Base-by-base conservation (phyloP, 1,139 yeast species). In the Meyerozyma elateridarum region DNA sequence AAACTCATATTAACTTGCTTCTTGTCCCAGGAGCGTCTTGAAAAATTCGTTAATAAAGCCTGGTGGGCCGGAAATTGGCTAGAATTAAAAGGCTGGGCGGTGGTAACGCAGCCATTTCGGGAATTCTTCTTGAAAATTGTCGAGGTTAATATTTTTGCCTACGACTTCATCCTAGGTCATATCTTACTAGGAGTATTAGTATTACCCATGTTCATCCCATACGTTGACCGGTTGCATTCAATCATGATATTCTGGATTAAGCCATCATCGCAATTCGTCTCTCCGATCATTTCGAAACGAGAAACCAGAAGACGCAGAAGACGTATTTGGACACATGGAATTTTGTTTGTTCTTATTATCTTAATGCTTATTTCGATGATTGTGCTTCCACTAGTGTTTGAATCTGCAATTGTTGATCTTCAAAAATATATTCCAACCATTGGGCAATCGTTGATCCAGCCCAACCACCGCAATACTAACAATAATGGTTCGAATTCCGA, bases 61-160 rank as follows among this genome's bases (percentile, higher is more conserved):
- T 87, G 95, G 95, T 87, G 95, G 95, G 73, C 85, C 0, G 95
- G 95, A 0, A 69, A 65, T 31, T 85, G 95, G 95, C 50, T 69
- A 25, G 60, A 58, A 8, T 67, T 73, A n/a, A 76, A 73, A 1
- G 85, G 88, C 1, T 70, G 76, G 72, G 53, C 68, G 25, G 58
- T 70, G 1, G 34, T 84, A 2, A 64, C 80, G 0, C 93, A 84
- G 45, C 88, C 91, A 0, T 31, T 73, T 4, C 59, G 95, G 37
- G 96, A 87, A 50, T 70, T 68, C 30, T 35, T 76, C 5, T 81
- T 87, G 24, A 87, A 87, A 47, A 57, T 71, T 2, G 68, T 77
- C 45, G 96, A 87, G 50, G 62, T 79, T 62, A 73, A 79, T 31
- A 57, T 70, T 34, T 87, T 84, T 56, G 75, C 85, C 0, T 73